Base-by-base conservation (phyloP, 139 green algal genomes). In the Chlamydomonas schloesseri region DNA sequence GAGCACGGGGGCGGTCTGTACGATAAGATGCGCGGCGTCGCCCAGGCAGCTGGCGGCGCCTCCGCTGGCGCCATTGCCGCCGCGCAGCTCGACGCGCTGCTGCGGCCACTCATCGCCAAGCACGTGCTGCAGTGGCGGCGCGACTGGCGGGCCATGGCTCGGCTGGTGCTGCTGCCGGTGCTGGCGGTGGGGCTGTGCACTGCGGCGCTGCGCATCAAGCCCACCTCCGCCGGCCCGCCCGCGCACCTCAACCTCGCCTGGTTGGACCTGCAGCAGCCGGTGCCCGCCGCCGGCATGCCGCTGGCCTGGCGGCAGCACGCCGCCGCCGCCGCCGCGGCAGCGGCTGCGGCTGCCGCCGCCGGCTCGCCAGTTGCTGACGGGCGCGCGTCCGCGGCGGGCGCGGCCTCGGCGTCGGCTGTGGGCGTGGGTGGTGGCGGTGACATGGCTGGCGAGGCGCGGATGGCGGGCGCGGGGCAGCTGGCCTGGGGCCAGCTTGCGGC, bases 91-190 rank as follows among this genome's bases (percentile, higher is more conserved):
- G 36, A 29, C 60, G 23, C 34, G 24, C 10, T 34, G 21, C 76
- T 83, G 60, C 36, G 9, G 26, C 60, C 60, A 0, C 62, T 83
- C 21, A 37, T 73, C 57, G 3, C 6, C 34, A 83, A 83, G 76
- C 76, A 83, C 76, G 1, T 10, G 1, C 13, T 46, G 17, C 28
- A 34, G 28, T 83, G 76, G 76, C 58, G 28, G 8, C 76, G 76
- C 33, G 60, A 72, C 76, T 37, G 60, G 34, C 29, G 26, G 36
- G 34, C 37, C 17, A 15, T 6, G 2, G 24, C 42, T 15, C 76
- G 76, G 2, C 76, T 83, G 34, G 36, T 83, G 76, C 58, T 83
- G 76, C 58, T 83, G 76, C 76, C 76, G 18, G 60, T 73, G 60
- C 57, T 83, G 76, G 36, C 50, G 37, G 76, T 83, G 36, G 76